Base-by-base conservation (phyloP, 2,329 filamentous ascomycete species). In the Sporothrix dimorphospora region DNA sequence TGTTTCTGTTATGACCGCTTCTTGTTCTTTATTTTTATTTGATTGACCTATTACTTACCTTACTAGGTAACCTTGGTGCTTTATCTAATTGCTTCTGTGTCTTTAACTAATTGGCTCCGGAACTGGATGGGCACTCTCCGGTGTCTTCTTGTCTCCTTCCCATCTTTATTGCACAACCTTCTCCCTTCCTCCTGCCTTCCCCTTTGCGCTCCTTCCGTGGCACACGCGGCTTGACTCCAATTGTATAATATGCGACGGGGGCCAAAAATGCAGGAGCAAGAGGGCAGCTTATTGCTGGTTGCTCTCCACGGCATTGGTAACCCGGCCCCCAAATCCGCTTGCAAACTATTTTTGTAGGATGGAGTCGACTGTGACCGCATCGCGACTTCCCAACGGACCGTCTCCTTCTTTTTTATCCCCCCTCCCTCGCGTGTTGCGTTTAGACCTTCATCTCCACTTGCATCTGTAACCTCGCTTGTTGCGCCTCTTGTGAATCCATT, bases 181-280 rank as follows among this genome's bases (percentile, higher is more conserved):
- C 16, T 49, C 24, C 8, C 38, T 45, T 24, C 24, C 16, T 67
- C 21, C 40, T 34, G 12, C 59, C 38, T 65, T 45, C 11, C 40
- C 38, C 24, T 47, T n/a, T 67, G 21, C 40, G 40, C 61, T 49
- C 63, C 24, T 67, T 67, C 63, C 63, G 63, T 67, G 40, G 14
- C 63, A 34, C 30, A 30, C 42, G 63, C 63, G 42, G 63, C 42
- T 47, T 19, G 42, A 51, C 16, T 16, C 16, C 24, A 38, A 45
- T 30, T 49, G 4, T 34, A 11, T 21, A 66, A 34, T 65, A 49
- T 49, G 16, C 24, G 42, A 9, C 3, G 24, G 42, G 16, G 30
- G 7, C 45, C 24, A 47, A 67, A 65, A 34, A 30, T 42, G 42
- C 14, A 67, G 12, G 42, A 49, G 63, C 24, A 34, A 34, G 45